These are phyloP conservation scores for Talaromyces amestolkiae DNA, from an alignment of 2,329 filamentous ascomycete genomes.

Conservation along the genomic window DNA sequence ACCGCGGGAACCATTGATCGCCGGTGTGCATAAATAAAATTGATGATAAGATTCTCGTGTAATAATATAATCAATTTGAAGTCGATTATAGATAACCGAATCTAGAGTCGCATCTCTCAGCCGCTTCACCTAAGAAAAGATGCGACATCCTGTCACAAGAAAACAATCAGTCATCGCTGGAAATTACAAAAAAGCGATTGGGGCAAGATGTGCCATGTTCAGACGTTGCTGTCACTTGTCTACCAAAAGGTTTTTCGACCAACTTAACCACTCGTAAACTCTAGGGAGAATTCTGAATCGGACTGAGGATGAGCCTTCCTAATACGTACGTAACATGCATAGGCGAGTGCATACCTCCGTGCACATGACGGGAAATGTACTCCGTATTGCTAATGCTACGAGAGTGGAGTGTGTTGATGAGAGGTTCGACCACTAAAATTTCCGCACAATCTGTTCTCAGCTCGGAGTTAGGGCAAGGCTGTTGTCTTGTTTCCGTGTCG, in stretches of 20 bases:
- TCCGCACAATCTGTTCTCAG: neutral
- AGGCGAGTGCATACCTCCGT: neutral
- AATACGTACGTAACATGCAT: neutral
- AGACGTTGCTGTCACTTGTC: neutral
- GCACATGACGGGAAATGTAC: neutral
- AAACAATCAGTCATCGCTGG: neutral
- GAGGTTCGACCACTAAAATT: neutral
- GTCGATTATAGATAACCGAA: neutral
- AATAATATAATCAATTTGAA: neutral
- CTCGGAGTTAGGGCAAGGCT: neutral
- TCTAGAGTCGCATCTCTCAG: neutral
- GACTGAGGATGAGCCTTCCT: neutral
- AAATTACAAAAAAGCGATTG: neutral
- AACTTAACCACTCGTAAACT: neutral
- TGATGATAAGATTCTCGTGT: neutral
- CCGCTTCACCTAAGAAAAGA: neutral
- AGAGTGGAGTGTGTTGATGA: neutral
- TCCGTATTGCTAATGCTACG: neutral
- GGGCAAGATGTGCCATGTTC: neutral
- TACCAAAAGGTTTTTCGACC: neutral
- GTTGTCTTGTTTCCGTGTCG: neutral
- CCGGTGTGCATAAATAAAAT: neutral
- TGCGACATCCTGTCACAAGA: neutral
- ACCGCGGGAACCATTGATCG: neutral
- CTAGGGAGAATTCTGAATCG: neutral